Conservation (phyloP, 495 filamentous ascomycete species). For the Staphylotrichum tortipilum region DNA sequence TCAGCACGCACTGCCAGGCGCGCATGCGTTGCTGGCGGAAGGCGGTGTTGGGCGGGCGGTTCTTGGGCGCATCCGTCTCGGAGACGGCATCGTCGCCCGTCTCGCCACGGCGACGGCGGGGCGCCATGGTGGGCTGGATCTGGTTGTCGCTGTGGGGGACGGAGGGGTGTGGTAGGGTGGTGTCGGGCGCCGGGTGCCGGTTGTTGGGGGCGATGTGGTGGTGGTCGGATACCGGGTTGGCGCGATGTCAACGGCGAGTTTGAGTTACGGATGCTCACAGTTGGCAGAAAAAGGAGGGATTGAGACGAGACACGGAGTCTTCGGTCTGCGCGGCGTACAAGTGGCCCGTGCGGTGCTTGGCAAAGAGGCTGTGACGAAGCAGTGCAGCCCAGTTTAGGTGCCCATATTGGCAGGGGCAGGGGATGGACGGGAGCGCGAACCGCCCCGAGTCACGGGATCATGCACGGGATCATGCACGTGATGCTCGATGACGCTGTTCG, state of each 20-base stretch:
- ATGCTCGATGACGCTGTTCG: too few species aligned
- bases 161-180: too few species aligned
- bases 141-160: too few species aligned
- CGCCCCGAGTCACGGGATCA: slow-evolving; percentile 4
- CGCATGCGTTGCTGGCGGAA: slow-evolving; percentile 33
- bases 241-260: slow-evolving; percentile 1
- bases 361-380: slow-evolving; percentile 20
- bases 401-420: too few species aligned
- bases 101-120: slow-evolving; percentile 27
- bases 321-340: slow-evolving; percentile 15
- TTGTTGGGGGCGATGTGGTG: background rate
- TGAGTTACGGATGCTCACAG: too few species aligned
- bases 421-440: background rate
- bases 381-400: background rate
- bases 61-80: slow-evolving; percentile 23
- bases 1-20: slow-evolving; percentile 32
- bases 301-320: slow-evolving; percentile 24
- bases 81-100: slow-evolving; percentile 16
- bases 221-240: slow-evolving; percentile 5
- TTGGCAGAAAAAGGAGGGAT: slow-evolving; percentile 16
- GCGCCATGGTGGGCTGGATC: slow-evolving; percentile 22
- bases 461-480: background rate
- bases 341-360: slow-evolving; percentile 26
- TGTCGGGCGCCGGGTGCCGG: too few species aligned
- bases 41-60: slow-evolving; percentile 29